Evolutionary conservation across 2,329 filamentous ascomycete species (phyloP), one percentile per base, ranked within the genome.

Genomic region (Trichoderma koningiopsis): DNA sequence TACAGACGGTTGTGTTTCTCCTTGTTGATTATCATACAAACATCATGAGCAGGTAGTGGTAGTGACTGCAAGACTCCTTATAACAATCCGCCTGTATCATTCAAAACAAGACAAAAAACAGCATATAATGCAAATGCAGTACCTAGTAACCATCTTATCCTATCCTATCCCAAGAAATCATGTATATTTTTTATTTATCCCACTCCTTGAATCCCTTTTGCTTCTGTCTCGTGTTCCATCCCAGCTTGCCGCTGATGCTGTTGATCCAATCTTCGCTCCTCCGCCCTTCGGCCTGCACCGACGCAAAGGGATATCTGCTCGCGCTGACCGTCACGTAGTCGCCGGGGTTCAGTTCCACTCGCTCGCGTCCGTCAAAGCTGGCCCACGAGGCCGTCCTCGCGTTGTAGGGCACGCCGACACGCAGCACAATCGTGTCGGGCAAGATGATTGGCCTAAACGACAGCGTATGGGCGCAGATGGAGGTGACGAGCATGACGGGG

Each of bases 371-470:
- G 79, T 99, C 96, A 78, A 99, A 99, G 79, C 93, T 97, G n/a
- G 94, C 96, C 95, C 96, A 99, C 52, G 92, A 94, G 74, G 89
- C 91, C 5, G 93, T 94, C 61, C 96, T 86, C 10, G 94, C 93
- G 79, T 96, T 91, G 78, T 97, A 98, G 0, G 96, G 96, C n/a
- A 98, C 94, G 13, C 95, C 96, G 22, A 97, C 87, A 47, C 96
- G 89, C 70, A 99, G 84, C 1, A 98, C 95, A 71, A 98, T 97
- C 0, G 95, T 97, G 80, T 99, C 96, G 0, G 96, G 96, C 3
- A 98, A 85, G 75, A 98, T 96, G 75, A 98, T 96, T n/a, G 95
- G 95, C 13, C 96, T 87, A 85, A 98, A 98, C 2, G 93, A 97
- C 3, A 98, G 85, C 0, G 95, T 97, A 80, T 98, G 95, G 1